Base-by-base conservation (phyloP, 2,329 filamentous ascomycete genomes). In the Fusarium hainanense region DNA sequence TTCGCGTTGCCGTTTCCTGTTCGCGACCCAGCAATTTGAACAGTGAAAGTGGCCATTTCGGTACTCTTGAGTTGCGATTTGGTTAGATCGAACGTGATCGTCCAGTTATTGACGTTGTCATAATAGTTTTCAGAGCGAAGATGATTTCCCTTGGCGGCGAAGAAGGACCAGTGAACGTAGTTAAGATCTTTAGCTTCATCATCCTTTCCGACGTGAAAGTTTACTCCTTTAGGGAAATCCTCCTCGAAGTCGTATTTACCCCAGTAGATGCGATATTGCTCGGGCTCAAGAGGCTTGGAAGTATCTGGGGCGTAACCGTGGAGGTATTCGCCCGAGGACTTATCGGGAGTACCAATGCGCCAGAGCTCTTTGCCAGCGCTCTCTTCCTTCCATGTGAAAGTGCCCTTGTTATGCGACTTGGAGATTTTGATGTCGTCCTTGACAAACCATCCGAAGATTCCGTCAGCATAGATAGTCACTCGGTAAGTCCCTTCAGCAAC, bases 131-230 rank as follows among this genome's bases (percentile, higher is more conserved):
- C 77, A 3, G 79, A 72, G 4, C 83, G 79, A 0, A 82, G 52
- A 12, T 77, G 82, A 68, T 88, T 85, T 6, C 81, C 85, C 16
- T 85, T 79, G 3, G 85, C 84, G 1, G 87, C 87, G 65, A 88
- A 89, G 11, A 88, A 87, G 42, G 84, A 85, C 89, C 88, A 90
- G 71, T 90, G 89, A 1, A 90, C 84, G 49, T 89, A 89, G 73
- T 90, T 90, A 49, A 89, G 80, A 63, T 88, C 85, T 4, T 78
- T 71, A 0, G 77, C 77, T n/a, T 80, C 80, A 8, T 85, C 75
- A 54, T 82, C 83, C 66, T 83, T 77, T 3, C 87, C 87, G 2
- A 90, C 82, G 6, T 83, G 81, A 74, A 86, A 90, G 18, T 79
- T 82, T 1, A 90, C 82, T 2, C 88, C 87, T 0, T 84, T 64